A percentile compares a stretch with the other conserved stretches of the same genome.
Conservation (phyloP, 768 basidiomycete genomes). For the Tulasnella sp. region DNA sequence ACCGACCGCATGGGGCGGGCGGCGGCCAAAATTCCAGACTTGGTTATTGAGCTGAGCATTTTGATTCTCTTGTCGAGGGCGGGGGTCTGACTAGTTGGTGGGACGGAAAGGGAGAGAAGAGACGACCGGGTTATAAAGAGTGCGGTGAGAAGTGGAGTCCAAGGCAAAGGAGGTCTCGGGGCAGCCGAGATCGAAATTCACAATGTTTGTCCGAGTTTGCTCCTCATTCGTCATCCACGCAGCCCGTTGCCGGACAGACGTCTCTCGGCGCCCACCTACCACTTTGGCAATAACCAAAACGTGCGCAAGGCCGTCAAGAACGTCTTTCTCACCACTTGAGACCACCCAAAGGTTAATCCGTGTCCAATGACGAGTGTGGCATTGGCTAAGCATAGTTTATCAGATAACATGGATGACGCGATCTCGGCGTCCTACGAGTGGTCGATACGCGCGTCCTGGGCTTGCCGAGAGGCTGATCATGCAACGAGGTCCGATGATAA, state of each 20-base stretch:
- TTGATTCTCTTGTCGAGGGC: neutral
- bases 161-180: conserved; percentile 16
- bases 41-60: conserved; percentile 20
- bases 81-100: conserved; percentile 1
- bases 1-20: conserved; percentile 22
- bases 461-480: neutral
- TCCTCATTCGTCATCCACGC: neutral
- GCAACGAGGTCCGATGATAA: neutral
- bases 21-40: conserved; percentile 21
- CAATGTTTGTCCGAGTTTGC: neutral
- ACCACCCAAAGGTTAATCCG: neutral
- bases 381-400: conserved; percentile 2
- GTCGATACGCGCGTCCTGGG: neutral
- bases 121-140: conserved; percentile 2
- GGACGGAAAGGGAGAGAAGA: neutral
- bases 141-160: conserved; percentile 10
- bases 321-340: neutral
- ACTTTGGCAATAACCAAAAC: neutral
- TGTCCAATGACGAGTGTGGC: neutral
- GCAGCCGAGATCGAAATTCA: conserved; percentile 27
- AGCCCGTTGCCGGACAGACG: neutral
- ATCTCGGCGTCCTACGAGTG: neutral
- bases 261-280: neutral
- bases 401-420: conserved; percentile 20
- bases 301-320: neutral